Percentiles rank a stretch among this genome's conserved stretches.
phyloP scores from a whole-genome alignment of 495 filamentous ascomycete genomes.

The Xylaria acuta region DNA sequence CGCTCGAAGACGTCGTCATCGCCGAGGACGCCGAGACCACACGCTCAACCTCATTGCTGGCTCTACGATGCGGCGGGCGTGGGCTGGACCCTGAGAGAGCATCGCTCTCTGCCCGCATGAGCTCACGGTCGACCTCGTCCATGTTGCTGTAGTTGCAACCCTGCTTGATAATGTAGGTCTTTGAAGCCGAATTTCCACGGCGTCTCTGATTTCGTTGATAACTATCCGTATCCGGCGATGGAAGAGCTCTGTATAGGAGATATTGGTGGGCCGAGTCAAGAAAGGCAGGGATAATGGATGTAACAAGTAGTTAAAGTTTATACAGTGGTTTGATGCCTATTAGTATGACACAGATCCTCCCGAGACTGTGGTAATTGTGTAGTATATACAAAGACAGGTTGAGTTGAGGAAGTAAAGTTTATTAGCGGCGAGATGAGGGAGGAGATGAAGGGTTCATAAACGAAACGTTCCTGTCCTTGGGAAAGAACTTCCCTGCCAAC shows the following conservation, averaged over 20 bases:
- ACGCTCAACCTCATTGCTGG: constrained; percentile 57
- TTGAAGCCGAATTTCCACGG: not conserved
- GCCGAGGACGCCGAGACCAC: constrained; percentile 55
- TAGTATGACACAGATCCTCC: not conserved
- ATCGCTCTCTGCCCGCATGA: constrained; percentile 57
- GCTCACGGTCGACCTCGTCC: constrained; percentile 59
- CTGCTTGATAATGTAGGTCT: not conserved
- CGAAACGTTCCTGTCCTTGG: not conserved
- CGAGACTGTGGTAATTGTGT: not conserved
- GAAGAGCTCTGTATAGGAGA: not conserved
- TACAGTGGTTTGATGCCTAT: not conserved
- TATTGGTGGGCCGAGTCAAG: not conserved
- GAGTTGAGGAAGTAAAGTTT: not conserved
- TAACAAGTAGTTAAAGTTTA: not conserved
- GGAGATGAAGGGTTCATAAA: constrained; percentile 15
- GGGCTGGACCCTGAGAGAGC: constrained; percentile 35
- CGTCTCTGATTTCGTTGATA: not conserved
- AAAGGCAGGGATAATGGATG: not conserved
- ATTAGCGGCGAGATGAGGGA: constrained; percentile 4
- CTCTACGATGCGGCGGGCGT: constrained; percentile 36
- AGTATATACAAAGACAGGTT: not conserved
- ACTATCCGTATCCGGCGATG: not conserved
- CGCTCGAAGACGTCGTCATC: constrained; percentile 51
- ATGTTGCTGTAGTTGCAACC: constrained; percentile 21
- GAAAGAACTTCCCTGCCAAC: not conserved